Evolutionary conservation across 139 green algal genomes (phyloP).

Genomic region (Chlamydomonas sphaeroides): DNA sequence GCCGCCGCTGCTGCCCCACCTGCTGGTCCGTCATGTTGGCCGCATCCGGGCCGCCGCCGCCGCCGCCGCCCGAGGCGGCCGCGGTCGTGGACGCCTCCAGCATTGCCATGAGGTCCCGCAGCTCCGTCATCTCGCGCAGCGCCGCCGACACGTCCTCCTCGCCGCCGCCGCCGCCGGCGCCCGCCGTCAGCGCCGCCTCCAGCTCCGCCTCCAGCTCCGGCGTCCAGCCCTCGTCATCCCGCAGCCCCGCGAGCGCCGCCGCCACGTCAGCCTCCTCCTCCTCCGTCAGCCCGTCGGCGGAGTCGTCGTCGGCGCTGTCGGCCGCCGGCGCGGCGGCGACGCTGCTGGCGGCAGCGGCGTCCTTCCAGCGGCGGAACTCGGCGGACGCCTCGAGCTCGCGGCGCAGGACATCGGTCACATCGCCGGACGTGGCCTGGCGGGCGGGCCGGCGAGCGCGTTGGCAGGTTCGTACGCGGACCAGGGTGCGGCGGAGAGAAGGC

Average conservation of each 20-base stretch:
- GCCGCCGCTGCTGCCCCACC: too few species aligned
- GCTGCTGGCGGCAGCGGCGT: not conserved
- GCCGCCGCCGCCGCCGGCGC: not conserved
- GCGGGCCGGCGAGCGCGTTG: too few species aligned
- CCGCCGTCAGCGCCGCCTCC: not conserved
- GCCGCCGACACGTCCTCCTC: not conserved
- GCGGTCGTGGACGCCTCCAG: not conserved
- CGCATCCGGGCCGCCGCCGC: not conserved
- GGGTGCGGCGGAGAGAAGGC: too few species aligned
- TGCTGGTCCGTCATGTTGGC: conserved; percentile 7
- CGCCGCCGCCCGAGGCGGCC: too few species aligned
- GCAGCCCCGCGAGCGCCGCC: conserved; percentile 4
- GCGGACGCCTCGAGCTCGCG: not conserved
- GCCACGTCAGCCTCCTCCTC: conserved; percentile 7
- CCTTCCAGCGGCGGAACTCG: conserved; percentile 9
- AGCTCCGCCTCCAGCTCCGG: not conserved
- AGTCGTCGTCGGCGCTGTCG: not conserved
- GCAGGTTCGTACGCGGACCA: too few species aligned
- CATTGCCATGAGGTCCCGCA: conserved; percentile 14
- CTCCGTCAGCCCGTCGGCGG: not conserved
- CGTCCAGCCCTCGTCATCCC: not conserved
- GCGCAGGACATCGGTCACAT: not conserved
- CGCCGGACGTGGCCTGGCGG: not conserved
- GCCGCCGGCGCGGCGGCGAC: not conserved
- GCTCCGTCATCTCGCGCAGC: conserved; percentile 1